These are phyloP conservation scores for Leptographium lundbergii DNA, from an alignment of 2,329 filamentous ascomycete species.

Conservation along the genomic window DNA sequence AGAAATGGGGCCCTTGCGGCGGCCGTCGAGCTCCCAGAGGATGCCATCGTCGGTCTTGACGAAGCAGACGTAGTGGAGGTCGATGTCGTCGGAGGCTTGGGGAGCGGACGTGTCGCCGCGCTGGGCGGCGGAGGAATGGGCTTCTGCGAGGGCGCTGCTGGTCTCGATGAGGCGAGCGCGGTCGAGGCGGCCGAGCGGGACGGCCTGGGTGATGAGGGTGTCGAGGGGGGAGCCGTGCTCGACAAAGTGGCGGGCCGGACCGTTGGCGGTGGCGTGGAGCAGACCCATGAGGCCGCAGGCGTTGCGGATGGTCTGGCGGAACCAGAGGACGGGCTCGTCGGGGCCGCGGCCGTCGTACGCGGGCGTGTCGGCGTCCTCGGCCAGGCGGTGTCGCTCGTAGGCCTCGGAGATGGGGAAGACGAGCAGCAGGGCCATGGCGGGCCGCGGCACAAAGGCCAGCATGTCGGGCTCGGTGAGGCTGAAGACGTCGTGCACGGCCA, in stretches of 20 bases:
- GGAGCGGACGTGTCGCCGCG: constrained; percentile 71
- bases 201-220: constrained; percentile 55
- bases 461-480: constrained; percentile 77
- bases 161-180: constrained; percentile 67
- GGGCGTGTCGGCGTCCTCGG: constrained; percentile 53
- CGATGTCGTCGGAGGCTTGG: constrained; percentile 65
- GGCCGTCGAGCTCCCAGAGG: constrained; percentile 48
- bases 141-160: constrained; percentile 60
- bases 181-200: constrained; percentile 50
- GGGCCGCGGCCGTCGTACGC: constrained; percentile 58
- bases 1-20: constrained; percentile 42
- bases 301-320: constrained; percentile 87
- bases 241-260: constrained; percentile 51
- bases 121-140: constrained; percentile 65
- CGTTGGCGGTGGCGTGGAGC: constrained; percentile 66
- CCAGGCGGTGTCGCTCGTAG: constrained; percentile 64
- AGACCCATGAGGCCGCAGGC: constrained; percentile 86
- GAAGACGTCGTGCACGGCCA: constrained; percentile 84
- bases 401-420: constrained; percentile 75
- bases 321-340: constrained; percentile 76
- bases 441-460: constrained; percentile 76
- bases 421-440: constrained; percentile 76
- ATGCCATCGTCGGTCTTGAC: constrained; percentile 58
- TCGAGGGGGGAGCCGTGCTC: constrained; percentile 44
- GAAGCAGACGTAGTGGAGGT: constrained; percentile 93